Conservation (phyloP, 805 yeast species). For the Phaffomyces thermotolerans region DNA sequence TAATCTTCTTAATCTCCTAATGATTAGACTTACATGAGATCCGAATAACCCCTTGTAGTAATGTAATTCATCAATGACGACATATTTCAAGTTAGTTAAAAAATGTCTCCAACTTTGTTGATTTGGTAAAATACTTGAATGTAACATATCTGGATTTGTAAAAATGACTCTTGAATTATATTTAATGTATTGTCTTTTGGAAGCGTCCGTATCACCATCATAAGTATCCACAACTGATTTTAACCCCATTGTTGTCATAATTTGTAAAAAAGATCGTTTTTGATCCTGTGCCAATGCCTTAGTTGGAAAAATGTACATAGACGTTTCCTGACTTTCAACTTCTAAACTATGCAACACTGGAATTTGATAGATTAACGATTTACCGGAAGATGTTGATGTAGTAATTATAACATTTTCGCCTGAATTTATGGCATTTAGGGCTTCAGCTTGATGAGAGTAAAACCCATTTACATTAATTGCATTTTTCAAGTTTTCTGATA, state of each 20-base stretch:
- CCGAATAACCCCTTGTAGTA: constrained; percentile 89
- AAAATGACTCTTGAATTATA: constrained; percentile 70
- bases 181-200: constrained; percentile 46
- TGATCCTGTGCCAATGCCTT: constrained; percentile 98
- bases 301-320: constrained; percentile 90
- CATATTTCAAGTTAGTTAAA: constrained; percentile 53
- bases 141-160: constrained; percentile 94
- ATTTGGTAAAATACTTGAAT: constrained; percentile 74
- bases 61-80: constrained; percentile 83
- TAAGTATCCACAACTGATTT: constrained; percentile 63
- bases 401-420: constrained; percentile 74
- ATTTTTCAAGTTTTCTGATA: constrained; percentile 44
- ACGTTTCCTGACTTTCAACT: constrained; percentile 41
- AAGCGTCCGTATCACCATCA: constrained; percentile 86
- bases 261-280: constrained; percentile 62
- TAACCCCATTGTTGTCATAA: constrained; percentile 44
- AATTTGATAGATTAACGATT: constrained; percentile 84
- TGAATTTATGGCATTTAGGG: constrained; percentile 49
- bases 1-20: constrained; percentile 71
- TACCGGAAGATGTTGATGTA: constrained; percentile 96
- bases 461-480: constrained; percentile 47
- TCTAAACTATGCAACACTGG: constrained; percentile 57
- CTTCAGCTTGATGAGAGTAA: constrained; percentile 79
- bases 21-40: constrained; percentile 78
- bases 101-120: constrained; percentile 70